Base-by-base conservation (phyloP, 2,329 filamentous ascomycete species). In the Gremmenia infestans region DNA sequence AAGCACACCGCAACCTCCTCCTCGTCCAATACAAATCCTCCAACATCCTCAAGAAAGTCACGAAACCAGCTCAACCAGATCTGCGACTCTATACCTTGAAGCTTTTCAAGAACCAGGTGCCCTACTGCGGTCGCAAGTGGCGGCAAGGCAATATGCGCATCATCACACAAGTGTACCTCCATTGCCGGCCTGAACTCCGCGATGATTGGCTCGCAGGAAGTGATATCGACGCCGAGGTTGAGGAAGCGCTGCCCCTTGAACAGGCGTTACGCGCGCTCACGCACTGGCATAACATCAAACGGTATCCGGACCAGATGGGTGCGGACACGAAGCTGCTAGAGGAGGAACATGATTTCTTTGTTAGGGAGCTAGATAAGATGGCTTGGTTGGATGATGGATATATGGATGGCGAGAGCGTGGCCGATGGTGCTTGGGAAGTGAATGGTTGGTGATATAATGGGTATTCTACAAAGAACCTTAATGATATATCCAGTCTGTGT, bases 71-170 rank as follows among this genome's bases (percentile, higher is more conserved):
- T 0, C 91, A 99, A 67, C 87, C 86, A 2, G 82, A 91, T 67
- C 79, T 99, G 42, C 86, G 94, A 5, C 85, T 96, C 45, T 97
- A 97, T 76, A 96, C 94, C 0, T 82, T 99, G 64, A 99, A 99
- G 74, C 81, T 99, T 0, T 97, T 97, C 85, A 99, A 99, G 73
- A 94, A 91, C 58, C 94, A 99, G 72, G 94, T 99, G 4, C 94
- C 94, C 1, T 99, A 96, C 77, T 97, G 93, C 72, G 93, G 94
- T 22, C 87, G 94, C 45, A 99, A 99, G 75, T 99, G 94, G 94
- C 86, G 94, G 14, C 94, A 97, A 75, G 86, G 86, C 65, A 97
- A 99, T 72, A 99, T 99, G 94, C 89, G 93, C 54, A 92, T 97
- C 68, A 99, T 99, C 69, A 99, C 94, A 0, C 91, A 92, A 3